phyloP scores from a whole-genome alignment of 495 filamentous ascomycete genomes.

The Sporormia fimetaria region DNA sequence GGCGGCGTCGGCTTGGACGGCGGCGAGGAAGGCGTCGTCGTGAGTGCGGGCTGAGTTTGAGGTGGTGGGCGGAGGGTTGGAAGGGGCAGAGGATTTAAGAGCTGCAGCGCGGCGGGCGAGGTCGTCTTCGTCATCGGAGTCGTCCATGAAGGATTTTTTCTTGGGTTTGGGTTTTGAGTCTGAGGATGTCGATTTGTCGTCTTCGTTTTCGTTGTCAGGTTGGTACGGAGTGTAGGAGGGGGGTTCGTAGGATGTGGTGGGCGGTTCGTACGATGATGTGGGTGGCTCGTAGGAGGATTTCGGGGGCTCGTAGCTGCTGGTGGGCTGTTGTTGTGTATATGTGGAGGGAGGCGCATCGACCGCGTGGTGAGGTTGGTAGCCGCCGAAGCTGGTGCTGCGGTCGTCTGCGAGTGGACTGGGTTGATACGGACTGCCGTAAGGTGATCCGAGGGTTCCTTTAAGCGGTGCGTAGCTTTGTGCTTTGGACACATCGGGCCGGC shows the following conservation, averaged over 20 bases:
- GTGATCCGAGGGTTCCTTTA: not conserved
- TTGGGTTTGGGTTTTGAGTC: constrained; percentile 48
- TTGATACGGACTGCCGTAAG: constrained; percentile 22
- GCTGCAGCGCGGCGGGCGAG: constrained; percentile 41
- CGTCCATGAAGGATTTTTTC: constrained; percentile 71
- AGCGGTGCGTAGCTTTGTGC: constrained; percentile 11
- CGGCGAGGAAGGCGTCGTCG: constrained; percentile 70
- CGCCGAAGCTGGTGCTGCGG: constrained; percentile 5
- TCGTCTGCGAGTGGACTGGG: constrained; percentile 20
- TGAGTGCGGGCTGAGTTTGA: constrained; percentile 43
- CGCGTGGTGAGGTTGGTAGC: constrained; percentile 22
- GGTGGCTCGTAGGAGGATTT: constrained; percentile 42
- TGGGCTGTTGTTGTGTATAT: constrained; percentile 27
- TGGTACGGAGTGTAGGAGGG: constrained; percentile 34
- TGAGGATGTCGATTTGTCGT: constrained; percentile 30
- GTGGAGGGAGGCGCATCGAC: constrained; percentile 38
- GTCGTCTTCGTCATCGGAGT: constrained; percentile 59
- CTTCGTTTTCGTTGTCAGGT: constrained; percentile 37
- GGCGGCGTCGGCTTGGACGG: constrained; percentile 71
- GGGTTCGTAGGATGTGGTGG: constrained; percentile 37
- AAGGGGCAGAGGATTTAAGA: constrained; percentile 32
- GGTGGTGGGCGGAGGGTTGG: constrained; percentile 42
- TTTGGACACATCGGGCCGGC: constrained; percentile 3
- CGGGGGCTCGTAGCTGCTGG: constrained; percentile 32
- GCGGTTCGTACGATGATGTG: constrained; percentile 36